phyloP scores from a whole-genome alignment of 768 basidiomycete genomes.

The Naganishia friedmannii region DNA sequence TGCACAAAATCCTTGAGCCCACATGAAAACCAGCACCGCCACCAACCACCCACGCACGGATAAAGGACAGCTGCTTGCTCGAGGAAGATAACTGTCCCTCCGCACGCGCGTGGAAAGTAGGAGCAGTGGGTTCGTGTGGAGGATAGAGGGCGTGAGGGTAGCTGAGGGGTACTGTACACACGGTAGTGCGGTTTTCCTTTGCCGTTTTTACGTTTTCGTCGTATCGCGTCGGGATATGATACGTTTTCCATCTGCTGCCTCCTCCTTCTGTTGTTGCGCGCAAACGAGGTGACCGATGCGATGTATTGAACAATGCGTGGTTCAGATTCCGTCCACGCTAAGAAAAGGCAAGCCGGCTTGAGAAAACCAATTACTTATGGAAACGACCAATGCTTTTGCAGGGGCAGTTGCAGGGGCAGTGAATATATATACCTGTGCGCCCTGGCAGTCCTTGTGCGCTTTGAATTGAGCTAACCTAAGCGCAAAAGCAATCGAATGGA shows the following conservation, averaged over 20 bases:
- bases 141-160: not conserved
- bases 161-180: constrained; percentile 21
- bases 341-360: too few species aligned
- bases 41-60: not conserved
- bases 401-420: not conserved
- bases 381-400: too few species aligned
- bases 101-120: not conserved
- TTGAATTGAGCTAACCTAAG: not conserved
- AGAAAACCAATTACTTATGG: too few species aligned
- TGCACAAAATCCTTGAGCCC: too few species aligned
- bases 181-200: not conserved
- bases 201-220: too few species aligned
- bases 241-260: not conserved
- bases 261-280: not conserved
- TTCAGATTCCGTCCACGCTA: too few species aligned
- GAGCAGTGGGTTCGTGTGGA: not conserved
- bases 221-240: not conserved
- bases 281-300: not conserved
- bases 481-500: not conserved
- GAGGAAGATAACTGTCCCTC: constrained; percentile 17
- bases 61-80: constrained; percentile 15
- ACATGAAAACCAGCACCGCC: not conserved
- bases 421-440: not conserved
- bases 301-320: not conserved
- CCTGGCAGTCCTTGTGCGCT: not conserved